Evolutionary conservation across 805 yeast species (phyloP), one percentile per base, ranked within the genome.

Genomic region (Candida suzukii): DNA sequence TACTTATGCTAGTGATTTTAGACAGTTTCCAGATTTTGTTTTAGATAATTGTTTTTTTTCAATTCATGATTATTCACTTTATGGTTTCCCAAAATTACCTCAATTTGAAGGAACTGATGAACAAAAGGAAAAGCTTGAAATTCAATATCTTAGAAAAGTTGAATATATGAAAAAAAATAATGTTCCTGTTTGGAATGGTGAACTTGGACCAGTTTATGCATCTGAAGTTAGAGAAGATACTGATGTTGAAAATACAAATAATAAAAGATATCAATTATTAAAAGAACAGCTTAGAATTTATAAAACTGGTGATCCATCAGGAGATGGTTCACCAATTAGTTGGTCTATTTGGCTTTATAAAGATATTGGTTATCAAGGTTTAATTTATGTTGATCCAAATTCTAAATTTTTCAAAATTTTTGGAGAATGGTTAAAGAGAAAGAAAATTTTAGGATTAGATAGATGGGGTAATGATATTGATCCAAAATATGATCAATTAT

Each of bases 301-400:
- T 55, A 58, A 58, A 39, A 34, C 46, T 4, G 76, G 76, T 21
- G 74, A 71, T 43, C 76, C 76, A 4, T 64, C 72, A 5, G 74
- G 75, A 13, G 74, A 68, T 51, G 58, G 57, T 6, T 26, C 64
- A 9, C 69, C 74, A 18, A 71, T 72, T 40, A 51, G 67, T 25
- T 73, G 76, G 76, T 69, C 76, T 7, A 71, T 73, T 42, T 73
- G 78, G 78, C 56, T 71, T 9, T 73, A 73, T 54, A 73, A 73
- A 52, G 77, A 73, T 51, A 66, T 73, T 50, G 76, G 78, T 1
- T 71, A 58, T 52, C 77, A 73, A 57, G 77, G 76, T 2, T 52
- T 73, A 47, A 64, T 72, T 14, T 70, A 62, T 45, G 76, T 71
- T 26, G 55, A 66, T 11, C 74, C 76, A 28, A 48, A 61, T 17